Base-by-base conservation (phyloP, 495 filamentous ascomycete species). In the Talaromyces stipitatus region DNA sequence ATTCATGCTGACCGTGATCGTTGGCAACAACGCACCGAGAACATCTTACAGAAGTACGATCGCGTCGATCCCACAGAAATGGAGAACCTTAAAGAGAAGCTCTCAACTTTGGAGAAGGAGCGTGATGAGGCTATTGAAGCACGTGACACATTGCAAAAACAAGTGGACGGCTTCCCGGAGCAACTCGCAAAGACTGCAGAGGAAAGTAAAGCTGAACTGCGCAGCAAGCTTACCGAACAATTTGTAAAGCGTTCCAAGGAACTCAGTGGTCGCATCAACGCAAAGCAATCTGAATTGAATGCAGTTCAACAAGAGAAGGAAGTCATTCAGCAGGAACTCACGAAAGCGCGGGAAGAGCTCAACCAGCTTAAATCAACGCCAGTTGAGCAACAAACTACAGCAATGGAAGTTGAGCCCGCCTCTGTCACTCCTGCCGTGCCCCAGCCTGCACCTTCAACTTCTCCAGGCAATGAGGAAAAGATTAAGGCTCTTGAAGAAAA, bases 31-130 rank as follows among this genome's bases (percentile, higher is more conserved):
- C 85, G 95, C 18, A 89, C 90, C 11, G 91, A 97, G 64, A 88
- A 94, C 57, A 96, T 97, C 50, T 82, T 98, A 20, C 88, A 90
- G 60, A 97, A 96, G 63, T 96, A 97, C 66, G 91, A 96, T 60
- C 89, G 94, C 50, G 85, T 95, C 24, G 94, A 98, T 65, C 94
- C 92, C 14, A 88, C 88, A 1, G 92, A 96, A 62, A 81, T 96
- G 57, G 91, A 97, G 63, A 82, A 82, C 58, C 74, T 97, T 55
- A 96, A 92, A 68, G 81, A 85, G 61, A 78, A 85, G 60, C 70
- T 87, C 47, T 70, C 80, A 22, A 72, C 68, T 4, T 72, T 96
- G 14, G 78, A 90, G 65, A 74, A 74, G 11, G 91, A 97, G 66
- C 83, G 86, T 2, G 87, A 92, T 64, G 71, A 85, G 27, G 75